Evolutionary conservation across 495 filamentous ascomycete species (phyloP), one percentile per base, ranked within the genome.

Genomic region (Parathielavia appendiculata): DNA sequence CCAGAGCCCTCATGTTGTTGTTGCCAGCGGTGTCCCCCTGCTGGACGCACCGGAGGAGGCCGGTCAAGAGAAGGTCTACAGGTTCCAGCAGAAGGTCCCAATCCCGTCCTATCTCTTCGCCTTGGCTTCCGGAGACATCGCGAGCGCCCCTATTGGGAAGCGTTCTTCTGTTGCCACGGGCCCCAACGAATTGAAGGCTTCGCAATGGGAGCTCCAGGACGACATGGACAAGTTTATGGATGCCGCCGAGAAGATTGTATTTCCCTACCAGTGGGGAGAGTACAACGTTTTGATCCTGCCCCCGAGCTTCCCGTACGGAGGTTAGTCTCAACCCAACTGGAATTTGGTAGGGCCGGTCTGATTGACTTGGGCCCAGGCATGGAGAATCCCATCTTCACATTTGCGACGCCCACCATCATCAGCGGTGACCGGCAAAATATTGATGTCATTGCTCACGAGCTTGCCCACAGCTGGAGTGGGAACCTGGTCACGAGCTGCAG

Each of bases 91-190:
- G 64, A 82, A 86, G 43, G 88, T 96, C 11, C 93, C 92, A 1
- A 97, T 98, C 51, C 91, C 92, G 35, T 89, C 89, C 56, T 97
- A 98, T 69, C 79, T 98, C 17, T 96, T 96, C 69, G 93, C 93
- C 20, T 60, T 98, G 45, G 90, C 92, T 6, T 93, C 89, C 45
- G 92, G 90, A 57, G 92, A 97, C 70, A 87, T 98, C 26, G 84
- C 84, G 6, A 83, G 83, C 53, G 93, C 92, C 20, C 76, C 84
- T 7, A 91, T 97, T 66, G 92, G 92, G 2, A 90, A 90, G 23
- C 79, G 90, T 22, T 92, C 88, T 59, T 80, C 83, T 9, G 88
- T 98, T 34, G 87, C 85, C 55, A 92, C 90, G 1, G 89, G 90
- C 12, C 92, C 92, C 0, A 89, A 95, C 65, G 89, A 92, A 71